Conservation (phyloP, 2,329 filamentous ascomycete genomes). For the Pestalotiopsis sp. region DNA sequence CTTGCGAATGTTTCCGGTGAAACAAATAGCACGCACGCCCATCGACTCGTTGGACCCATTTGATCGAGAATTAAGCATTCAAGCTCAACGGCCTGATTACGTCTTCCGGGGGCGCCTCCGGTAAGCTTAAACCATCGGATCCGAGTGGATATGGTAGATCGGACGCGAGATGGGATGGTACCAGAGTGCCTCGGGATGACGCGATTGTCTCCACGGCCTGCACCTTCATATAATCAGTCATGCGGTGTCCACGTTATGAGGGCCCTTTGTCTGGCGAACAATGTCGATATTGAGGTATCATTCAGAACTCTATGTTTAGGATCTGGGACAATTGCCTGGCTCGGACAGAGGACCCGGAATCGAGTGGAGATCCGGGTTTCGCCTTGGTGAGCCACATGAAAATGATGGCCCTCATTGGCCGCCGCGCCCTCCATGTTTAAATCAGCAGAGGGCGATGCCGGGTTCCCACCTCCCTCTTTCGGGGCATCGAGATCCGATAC, state of each 20-base stretch:
- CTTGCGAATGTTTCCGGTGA: not conserved
- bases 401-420: not conserved
- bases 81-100: not conserved
- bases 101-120: not conserved
- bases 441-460: not conserved
- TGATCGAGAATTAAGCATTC: not conserved
- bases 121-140: slow-evolving; percentile 7
- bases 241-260: not conserved
- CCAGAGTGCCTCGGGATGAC: slow-evolving; percentile 1
- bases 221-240: not conserved
- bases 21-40: not conserved
- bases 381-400: slow-evolving; percentile 1
- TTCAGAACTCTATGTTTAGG: slow-evolving; percentile 3
- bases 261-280: not conserved
- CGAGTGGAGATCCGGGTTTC: slow-evolving; percentile 5
- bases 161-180: not conserved
- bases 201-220: slow-evolving; percentile 4
- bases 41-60: not conserved
- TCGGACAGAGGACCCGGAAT: not conserved
- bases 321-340: slow-evolving; percentile 9
- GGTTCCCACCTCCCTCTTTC: slow-evolving; percentile 8
- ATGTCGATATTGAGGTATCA: slow-evolving; percentile 6
- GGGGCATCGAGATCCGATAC: not conserved
- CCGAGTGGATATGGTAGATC: not conserved
- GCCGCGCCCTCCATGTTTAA: not conserved